phyloP scores from a whole-genome alignment of 495 filamentous ascomycete species.

The Cercophora newfieldiana region DNA sequence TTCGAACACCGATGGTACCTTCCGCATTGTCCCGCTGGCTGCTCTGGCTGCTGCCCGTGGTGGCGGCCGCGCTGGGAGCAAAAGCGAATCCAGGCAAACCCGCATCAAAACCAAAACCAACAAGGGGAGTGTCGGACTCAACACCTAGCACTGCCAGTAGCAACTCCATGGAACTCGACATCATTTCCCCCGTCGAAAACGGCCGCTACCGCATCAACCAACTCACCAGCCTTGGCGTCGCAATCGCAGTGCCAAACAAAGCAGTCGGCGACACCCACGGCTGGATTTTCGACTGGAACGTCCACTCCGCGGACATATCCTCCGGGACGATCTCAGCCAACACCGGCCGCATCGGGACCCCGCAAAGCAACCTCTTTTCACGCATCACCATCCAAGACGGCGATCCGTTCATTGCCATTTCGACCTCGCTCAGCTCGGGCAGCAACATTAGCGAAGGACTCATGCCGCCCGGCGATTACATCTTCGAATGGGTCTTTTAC shows the following conservation, averaged over 20 bases:
- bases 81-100: neutral
- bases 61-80: too few species aligned
- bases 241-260: constrained; percentile 11
- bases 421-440: neutral
- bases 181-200: constrained; percentile 9
- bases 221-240: neutral
- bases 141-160: neutral
- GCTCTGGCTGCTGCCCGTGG: too few species aligned
- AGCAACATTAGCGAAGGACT: neutral
- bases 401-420: constrained; percentile 7
- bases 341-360: neutral
- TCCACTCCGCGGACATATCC: neutral
- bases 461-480: constrained; percentile 7
- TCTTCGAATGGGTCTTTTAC: constrained; percentile 4
- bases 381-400: neutral
- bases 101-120: neutral
- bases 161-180: constrained; percentile 10
- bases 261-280: neutral
- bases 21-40: too few species aligned
- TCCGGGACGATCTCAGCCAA: neutral
- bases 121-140: too few species aligned
- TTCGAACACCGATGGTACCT: too few species aligned
- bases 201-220: constrained; percentile 10
- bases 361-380: neutral
- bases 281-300: constrained; percentile 6